Conservation (phyloP, 106 monocot genomes). For the Dactylorhiza incarnata region DNA sequence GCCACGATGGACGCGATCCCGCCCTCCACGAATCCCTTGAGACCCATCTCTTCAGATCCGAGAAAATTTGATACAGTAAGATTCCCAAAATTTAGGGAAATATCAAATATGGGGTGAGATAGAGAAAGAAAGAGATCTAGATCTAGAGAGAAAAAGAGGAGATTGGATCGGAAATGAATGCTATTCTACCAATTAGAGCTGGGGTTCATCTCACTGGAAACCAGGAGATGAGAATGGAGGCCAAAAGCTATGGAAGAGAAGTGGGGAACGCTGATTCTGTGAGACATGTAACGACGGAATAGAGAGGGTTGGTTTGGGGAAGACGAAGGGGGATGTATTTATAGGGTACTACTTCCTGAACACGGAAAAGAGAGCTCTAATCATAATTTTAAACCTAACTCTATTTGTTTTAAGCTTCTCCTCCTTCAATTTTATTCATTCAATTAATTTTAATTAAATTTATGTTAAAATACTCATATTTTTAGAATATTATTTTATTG, state of each 20-base stretch:
- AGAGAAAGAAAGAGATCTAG: background rate
- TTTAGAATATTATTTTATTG: too few species aligned
- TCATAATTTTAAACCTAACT: too few species aligned
- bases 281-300: slow-evolving; percentile 15
- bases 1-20: slow-evolving; percentile 71
- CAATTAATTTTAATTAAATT: too few species aligned
- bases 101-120: background rate
- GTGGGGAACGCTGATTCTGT: slow-evolving; percentile 19
- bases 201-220: slow-evolving; percentile 26
- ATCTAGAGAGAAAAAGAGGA: background rate
- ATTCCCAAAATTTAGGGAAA: background rate
- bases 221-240: slow-evolving; percentile 29
- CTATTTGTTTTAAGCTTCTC: too few species aligned
- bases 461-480: too few species aligned
- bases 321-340: background rate
- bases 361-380: too few species aligned
- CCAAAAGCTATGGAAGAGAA: slow-evolving; percentile 23
- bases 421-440: too few species aligned
- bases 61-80: background rate
- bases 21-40: slow-evolving; percentile 72
- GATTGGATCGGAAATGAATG: background rate
- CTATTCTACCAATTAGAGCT: slow-evolving; percentile 15
- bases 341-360: background rate
- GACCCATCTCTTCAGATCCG: slow-evolving; percentile 27
- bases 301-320: background rate